Evolutionary conservation across 2,329 filamentous ascomycete species (phyloP).

Genomic region (Hirsutella thompsonii): DNA sequence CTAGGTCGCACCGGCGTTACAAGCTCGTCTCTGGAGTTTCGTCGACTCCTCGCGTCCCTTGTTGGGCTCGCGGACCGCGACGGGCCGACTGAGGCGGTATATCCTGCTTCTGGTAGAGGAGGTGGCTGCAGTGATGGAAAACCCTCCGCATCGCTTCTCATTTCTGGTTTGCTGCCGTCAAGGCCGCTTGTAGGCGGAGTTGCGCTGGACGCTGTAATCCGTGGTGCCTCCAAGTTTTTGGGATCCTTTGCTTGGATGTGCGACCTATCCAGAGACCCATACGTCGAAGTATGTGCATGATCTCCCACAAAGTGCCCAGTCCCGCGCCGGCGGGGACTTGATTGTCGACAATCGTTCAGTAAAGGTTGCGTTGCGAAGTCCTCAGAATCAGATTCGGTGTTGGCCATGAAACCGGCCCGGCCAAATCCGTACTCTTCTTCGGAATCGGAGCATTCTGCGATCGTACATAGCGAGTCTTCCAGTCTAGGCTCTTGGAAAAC

Average conservation of each 20-base stretch:
- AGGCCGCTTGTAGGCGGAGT: background rate
- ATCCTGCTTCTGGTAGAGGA: constrained; percentile 1
- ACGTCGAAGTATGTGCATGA: constrained; percentile 9
- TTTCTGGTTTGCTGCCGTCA: background rate
- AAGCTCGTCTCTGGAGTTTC: background rate
- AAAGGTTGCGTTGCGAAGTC: constrained; percentile 11
- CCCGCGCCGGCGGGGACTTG: background rate
- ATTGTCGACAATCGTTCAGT: constrained; percentile 3
- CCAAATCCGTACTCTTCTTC: constrained; percentile 15
- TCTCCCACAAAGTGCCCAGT: background rate
- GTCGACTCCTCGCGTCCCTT: constrained; percentile 7
- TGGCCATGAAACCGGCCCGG: constrained; percentile 14
- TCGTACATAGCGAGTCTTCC: constrained; percentile 17
- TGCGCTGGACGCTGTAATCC: constrained; percentile 1
- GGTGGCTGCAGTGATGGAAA: constrained; percentile 11
- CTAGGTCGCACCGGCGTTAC: constrained; percentile 26
- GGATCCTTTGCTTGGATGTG: too few relatives aligned
- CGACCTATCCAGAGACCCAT: constrained; percentile 23
- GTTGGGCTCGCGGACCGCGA: constrained; percentile 13
- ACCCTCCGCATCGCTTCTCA: constrained; percentile 5
- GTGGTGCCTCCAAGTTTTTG: constrained; percentile 6
- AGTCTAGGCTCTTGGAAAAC: constrained; percentile 33
- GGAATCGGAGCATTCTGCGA: constrained; percentile 16
- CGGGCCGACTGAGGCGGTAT: constrained; percentile 4
- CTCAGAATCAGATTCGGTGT: constrained; percentile 11